Conservation (phyloP, 176 grass and related monocot genomes). For the Musa troglodytarum region DNA sequence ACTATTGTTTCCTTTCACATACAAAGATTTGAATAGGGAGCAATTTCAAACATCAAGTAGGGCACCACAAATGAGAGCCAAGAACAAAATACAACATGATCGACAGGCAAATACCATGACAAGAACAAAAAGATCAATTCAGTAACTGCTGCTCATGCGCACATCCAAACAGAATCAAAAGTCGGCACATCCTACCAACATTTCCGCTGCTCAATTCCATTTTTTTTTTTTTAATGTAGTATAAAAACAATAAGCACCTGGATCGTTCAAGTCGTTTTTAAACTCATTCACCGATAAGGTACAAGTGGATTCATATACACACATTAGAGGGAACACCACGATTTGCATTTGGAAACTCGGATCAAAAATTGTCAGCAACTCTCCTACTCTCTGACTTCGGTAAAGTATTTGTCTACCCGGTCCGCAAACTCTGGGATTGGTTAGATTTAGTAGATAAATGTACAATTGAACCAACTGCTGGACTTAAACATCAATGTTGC, state of each 20-base stretch:
- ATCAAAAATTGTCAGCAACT: not conserved
- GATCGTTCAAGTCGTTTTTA: not conserved
- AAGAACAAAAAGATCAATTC: not conserved
- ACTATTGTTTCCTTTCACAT: not conserved
- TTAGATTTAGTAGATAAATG: constrained; percentile 1
- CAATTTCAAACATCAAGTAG: not conserved
- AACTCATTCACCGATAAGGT: not conserved
- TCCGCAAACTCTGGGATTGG: not conserved
- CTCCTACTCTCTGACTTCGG: not conserved
- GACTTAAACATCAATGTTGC: not conserved
- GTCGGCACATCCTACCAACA: not conserved
- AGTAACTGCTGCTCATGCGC: constrained; percentile 2
- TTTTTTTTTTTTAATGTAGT: no score
- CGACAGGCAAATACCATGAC: not conserved
- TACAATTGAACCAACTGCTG: not conserved
- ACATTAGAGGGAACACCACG: not conserved
- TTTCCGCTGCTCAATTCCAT: not conserved
- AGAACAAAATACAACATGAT: not conserved
- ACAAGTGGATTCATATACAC: constrained; percentile 1
- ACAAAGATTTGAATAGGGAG: not conserved
- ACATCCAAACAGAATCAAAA: not conserved
- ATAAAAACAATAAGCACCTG: not conserved
- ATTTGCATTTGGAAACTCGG: not conserved
- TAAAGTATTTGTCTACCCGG: not conserved
- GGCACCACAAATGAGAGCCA: not conserved